phyloP scores from a whole-genome alignment of 176 grass and related monocot genomes.

The Otatea glauca region DNA sequence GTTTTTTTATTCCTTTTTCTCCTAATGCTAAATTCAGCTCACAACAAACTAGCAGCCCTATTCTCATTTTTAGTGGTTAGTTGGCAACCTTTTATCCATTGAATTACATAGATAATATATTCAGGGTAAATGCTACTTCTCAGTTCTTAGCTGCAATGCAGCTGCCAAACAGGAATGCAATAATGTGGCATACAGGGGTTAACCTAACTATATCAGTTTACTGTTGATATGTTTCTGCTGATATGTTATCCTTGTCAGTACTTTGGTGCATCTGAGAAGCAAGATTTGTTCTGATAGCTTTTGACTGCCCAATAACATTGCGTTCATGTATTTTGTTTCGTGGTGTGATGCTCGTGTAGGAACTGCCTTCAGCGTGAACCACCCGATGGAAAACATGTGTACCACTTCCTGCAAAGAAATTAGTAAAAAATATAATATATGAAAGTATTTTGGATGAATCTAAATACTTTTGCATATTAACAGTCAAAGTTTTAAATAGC shows the following conservation, averaged over 20 bases:
- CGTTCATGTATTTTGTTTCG: not conserved
- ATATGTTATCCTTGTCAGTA: not conserved
- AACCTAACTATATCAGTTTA: not conserved
- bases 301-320: not conserved
- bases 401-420: not conserved
- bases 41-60: conserved; percentile 31
- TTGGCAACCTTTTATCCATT: conserved; percentile 27
- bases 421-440: too few relatives aligned
- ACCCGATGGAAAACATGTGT: not conserved
- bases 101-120: conserved; percentile 34
- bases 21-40: conserved; percentile 6
- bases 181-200: not conserved
- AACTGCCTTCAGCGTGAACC: not conserved
- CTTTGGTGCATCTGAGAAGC: not conserved
- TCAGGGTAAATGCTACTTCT: not conserved
- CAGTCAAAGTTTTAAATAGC: too few relatives aligned
- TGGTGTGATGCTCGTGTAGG: not conserved
- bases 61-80: conserved; percentile 35
- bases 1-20: not conserved
- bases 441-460: too few relatives aligned
- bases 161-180: not conserved
- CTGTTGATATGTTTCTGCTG: too few relatives aligned
- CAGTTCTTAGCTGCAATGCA: not conserved
- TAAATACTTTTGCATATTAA: too few relatives aligned
- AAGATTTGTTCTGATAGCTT: not conserved